These are phyloP conservation scores for Xylariales sp. DNA, from an alignment of 2,329 filamentous ascomycete species.

Conservation along the genomic window DNA sequence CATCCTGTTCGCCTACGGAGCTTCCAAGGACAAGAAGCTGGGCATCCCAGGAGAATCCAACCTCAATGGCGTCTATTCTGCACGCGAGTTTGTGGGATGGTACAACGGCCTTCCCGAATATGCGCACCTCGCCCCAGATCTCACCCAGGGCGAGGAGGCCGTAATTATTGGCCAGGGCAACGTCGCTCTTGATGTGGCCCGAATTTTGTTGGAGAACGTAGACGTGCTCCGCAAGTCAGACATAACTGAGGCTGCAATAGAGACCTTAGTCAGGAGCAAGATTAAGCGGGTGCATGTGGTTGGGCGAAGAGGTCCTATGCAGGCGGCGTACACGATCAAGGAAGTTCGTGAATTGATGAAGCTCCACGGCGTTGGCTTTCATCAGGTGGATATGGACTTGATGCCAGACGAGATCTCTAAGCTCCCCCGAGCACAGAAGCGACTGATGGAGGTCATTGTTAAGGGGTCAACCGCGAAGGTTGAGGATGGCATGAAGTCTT, in stretches of 20 bases:
- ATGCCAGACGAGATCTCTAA: constrained; percentile 63
- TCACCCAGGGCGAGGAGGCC: constrained; percentile 73
- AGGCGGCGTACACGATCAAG: constrained; percentile 95
- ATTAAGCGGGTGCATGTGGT: constrained; percentile 82
- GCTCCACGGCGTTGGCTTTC: constrained; percentile 67
- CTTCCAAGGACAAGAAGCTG: constrained; percentile 75
- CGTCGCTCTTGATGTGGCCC: constrained; percentile 88
- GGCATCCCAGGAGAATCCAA: constrained; percentile 74
- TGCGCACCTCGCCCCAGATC: constrained; percentile 64
- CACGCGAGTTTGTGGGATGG: constrained; percentile 93
- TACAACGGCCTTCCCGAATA: constrained; percentile 93
- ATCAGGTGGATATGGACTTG: constrained; percentile 60
- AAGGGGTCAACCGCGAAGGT: constrained; percentile 62
- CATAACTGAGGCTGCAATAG: constrained; percentile 80
- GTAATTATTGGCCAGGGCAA: constrained; percentile 94
- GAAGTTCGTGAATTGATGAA: constrained; percentile 86
- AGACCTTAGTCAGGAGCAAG: constrained; percentile 65
- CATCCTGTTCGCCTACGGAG: constrained; percentile 88
- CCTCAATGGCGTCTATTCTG: constrained; percentile 75
- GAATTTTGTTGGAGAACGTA: constrained; percentile 76
- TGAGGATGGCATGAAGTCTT: constrained; percentile 56
- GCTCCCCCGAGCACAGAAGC: constrained; percentile 71
- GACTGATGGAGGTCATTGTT: constrained; percentile 74
- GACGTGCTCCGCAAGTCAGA: constrained; percentile 76
- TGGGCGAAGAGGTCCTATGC: constrained; percentile 82